Evolutionary conservation across 2,329 filamentous ascomycete genomes (phyloP), one percentile per base, ranked within the genome.

Genomic region (Thielaviopsis populi): DNA sequence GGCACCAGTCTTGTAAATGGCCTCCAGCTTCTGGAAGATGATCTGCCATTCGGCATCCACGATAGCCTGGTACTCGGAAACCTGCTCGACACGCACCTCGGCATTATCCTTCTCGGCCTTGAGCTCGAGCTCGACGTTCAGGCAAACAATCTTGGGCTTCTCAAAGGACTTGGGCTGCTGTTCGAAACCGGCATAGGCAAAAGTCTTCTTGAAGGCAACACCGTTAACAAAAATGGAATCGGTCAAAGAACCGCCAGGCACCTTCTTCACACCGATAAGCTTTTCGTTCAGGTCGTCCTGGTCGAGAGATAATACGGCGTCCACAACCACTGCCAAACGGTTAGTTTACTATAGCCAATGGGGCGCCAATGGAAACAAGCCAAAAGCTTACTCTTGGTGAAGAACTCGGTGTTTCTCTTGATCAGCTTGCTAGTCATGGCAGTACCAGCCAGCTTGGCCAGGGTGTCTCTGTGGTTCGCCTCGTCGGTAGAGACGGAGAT

Each of bases 371-470:
- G 27, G n/a, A 46, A 19, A 17, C 6, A 56, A 56, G 24, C 11
- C 2, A 17, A 27, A 15, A 37, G 33, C 58, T 24, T 40, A 95
- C 90, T 96, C 81, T 96, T 94, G 68, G 94, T 97, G 78, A 99
- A 99, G 76, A 97, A 99, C 2, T 84, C 84, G 40, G 94, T 88
- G 78, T 99, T 97, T 72, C 92, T 83, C 83, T 97, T 95, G 74
- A 99, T 97, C 70, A 99, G 80, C 81, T 99, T 99, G 83, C 91
- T 96, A 75, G 91, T 97, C 94, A 99, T 99, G 70, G 94, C 94
- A 33, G 94, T 99, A 42, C 83, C 90, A 37, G 94, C 94, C 70
- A 99, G 80, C 77, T 96, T 95, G 74, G 80, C 77, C 67, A 99
- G 81, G 50, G 91, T 97, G 70, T 96, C 91, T 70, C 89, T 84